These are phyloP conservation scores for Solanum bulbocastanum DNA, from an alignment of 257 asterid species.

Conservation along the genomic window DNA sequence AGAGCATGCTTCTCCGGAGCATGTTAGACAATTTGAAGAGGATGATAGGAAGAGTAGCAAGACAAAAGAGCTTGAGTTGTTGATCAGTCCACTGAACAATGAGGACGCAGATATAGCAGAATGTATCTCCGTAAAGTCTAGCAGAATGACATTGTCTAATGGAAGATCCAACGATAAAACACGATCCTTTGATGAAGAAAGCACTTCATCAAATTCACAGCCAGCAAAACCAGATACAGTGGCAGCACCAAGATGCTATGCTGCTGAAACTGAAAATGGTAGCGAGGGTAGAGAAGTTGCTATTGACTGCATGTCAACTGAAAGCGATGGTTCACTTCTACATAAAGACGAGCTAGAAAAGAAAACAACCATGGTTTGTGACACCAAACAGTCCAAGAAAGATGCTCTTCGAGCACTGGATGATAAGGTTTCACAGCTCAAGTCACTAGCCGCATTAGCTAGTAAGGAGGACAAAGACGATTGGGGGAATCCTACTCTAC, in stretches of 20 bases:
- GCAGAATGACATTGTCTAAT: background rate
- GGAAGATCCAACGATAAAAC: background rate
- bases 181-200: background rate
- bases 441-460: conserved; percentile 14
- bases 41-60: conserved; percentile 14
- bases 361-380: conserved; percentile 4
- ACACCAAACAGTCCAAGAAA: conserved; percentile 10
- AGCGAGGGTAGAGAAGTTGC: background rate
- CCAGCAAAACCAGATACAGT: background rate
- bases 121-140: background rate
- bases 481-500: conserved; percentile 30
- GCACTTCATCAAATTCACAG: background rate
- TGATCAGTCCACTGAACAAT: background rate
- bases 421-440: conserved; percentile 13
- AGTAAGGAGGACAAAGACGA: conserved; percentile 18
- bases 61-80: conserved; percentile 17
- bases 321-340: background rate
- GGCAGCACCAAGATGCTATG: background rate
- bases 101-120: conserved; percentile 9
- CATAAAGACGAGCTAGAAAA: conserved; percentile 16
- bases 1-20: conserved; percentile 15
- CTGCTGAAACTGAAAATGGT: conserved; percentile 8
- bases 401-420: conserved; percentile 10
- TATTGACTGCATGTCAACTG: conserved; percentile 1
- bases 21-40: conserved; percentile 13